Base-by-base conservation (phyloP, 2,329 filamentous ascomycete genomes). In the Pseudomassariella vexata region DNA sequence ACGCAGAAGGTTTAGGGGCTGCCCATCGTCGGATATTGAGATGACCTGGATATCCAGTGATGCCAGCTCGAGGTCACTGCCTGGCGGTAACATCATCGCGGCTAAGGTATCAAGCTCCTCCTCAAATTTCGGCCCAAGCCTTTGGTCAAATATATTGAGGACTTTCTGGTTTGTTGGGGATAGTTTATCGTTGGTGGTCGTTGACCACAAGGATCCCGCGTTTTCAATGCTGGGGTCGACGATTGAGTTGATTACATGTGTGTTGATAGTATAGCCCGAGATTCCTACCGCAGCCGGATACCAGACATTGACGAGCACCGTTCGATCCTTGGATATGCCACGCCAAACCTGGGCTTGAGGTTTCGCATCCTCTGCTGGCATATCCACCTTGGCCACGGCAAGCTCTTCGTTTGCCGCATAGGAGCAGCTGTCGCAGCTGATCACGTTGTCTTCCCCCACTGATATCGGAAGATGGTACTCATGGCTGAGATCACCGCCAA, bases 401-500 rank as follows among this genome's bases (percentile, higher is more conserved):
- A 95, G 69, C 53, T 98, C 92, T 42, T 94, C 85, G 42, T 96
- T 98, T 36, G 83, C 83, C 1, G 83, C 73, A 51, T 89, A 86
- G 20, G 73, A 68, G 53, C 92, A 98, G 9, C 57, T 62, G 15
- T 63, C 62, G 55, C 92, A 98, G 40, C 68, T 80, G 40, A 94
- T 76, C 22, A 98, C 71, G 2, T 76, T 80, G 49, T 98, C 92
- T 55, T 96, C 92, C 6, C 92, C 92, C 30, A 83, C 79, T 0
- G 73, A 53, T 19, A 81, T 86, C 2, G 82, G 73, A 30, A 95
- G 81, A 53, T 95, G 92, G 53, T 94, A 98, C 50, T 98, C 92
- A 54, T 98, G 92, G 55, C 89, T 96, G 22, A 95, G 62, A 44
- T 81, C 82, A 9, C 92, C 92, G 19, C 92, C 92, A 76, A 98